phyloP scores from a whole-genome alignment of 306 rosid genomes.

The Dalbergia cultrata region DNA sequence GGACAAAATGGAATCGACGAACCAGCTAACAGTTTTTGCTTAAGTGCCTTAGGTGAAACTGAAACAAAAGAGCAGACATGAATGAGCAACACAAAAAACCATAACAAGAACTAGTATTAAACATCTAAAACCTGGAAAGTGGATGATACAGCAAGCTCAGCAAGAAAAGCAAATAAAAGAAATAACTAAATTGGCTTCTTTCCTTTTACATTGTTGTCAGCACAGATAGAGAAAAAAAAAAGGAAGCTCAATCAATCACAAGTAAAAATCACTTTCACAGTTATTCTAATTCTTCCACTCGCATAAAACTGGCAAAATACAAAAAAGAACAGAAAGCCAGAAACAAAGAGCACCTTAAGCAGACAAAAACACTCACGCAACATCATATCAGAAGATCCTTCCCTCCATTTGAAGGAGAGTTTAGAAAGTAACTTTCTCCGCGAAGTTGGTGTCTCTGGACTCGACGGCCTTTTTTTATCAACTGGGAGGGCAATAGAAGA shows the following conservation, averaged over 20 bases:
- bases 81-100: conserved; percentile 43
- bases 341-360: neutral
- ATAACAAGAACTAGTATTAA: conserved; percentile 26
- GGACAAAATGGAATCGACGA: conserved; percentile 71
- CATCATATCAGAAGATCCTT: conserved; percentile 64
- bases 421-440: conserved; percentile 65
- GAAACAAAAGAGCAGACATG: conserved; percentile 45
- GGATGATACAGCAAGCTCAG: conserved; percentile 10
- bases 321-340: neutral
- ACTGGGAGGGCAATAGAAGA: conserved; percentile 53
- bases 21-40: conserved; percentile 77
- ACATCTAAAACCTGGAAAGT: conserved; percentile 16
- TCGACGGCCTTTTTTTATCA: conserved; percentile 65
- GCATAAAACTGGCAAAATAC: neutral
- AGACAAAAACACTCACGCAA: conserved; percentile 64
- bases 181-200: neutral
- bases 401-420: conserved; percentile 87
- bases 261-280: conserved; percentile 28
- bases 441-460: conserved; percentile 62
- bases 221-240: conserved; percentile 19
- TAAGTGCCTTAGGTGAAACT: conserved; percentile 80
- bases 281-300: conserved; percentile 20
- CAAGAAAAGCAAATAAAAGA: conserved; percentile 12
- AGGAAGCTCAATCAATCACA: neutral
- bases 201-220: neutral